Evolutionary conservation across 345 rosid species (phyloP).

Genomic region (Luvunga scandens): DNA sequence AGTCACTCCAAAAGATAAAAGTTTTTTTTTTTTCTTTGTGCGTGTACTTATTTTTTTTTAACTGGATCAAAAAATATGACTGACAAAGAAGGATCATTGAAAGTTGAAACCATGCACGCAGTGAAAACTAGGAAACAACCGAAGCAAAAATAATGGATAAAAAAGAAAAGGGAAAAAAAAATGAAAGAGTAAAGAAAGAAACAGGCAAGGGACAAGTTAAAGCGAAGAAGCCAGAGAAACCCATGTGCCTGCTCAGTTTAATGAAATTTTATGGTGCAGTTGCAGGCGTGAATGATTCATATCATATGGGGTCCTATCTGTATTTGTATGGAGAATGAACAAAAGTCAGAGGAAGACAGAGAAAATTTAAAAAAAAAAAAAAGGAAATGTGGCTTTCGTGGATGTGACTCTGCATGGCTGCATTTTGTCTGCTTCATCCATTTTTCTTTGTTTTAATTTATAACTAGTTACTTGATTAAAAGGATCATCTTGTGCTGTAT

Average conservation of each 20-base stretch:
- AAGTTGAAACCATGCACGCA: neutral
- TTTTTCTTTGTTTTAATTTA: too few relatives aligned
- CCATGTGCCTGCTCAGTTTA: constrained; percentile 30
- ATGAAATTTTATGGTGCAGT: constrained; percentile 5
- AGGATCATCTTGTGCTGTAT: neutral
- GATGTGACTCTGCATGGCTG: constrained; percentile 31
- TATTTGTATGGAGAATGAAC: neutral
- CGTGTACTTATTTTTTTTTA: too few relatives aligned
- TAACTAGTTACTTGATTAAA: neutral
- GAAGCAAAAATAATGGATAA: neutral
- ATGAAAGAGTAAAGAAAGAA: neutral
- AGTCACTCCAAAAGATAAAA: constrained; percentile 1
- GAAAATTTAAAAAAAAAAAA: neutral
- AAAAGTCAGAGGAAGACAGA: constrained; percentile 13
- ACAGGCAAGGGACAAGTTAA: constrained; percentile 6
- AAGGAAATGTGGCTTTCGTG: constrained; percentile 22
- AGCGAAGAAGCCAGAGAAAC: constrained; percentile 2
- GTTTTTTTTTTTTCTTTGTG: too few relatives aligned
- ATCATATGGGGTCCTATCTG: constrained; percentile 6
- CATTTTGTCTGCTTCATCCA: constrained; percentile 7
- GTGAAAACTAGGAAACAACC: neutral
- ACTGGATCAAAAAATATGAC: neutral
- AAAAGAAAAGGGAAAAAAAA: too few relatives aligned
- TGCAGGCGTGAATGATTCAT: neutral
- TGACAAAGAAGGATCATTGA: neutral